Base-by-base conservation (phyloP, 2,329 filamentous ascomycete genomes). In the Botryotinia narcissicola region DNA sequence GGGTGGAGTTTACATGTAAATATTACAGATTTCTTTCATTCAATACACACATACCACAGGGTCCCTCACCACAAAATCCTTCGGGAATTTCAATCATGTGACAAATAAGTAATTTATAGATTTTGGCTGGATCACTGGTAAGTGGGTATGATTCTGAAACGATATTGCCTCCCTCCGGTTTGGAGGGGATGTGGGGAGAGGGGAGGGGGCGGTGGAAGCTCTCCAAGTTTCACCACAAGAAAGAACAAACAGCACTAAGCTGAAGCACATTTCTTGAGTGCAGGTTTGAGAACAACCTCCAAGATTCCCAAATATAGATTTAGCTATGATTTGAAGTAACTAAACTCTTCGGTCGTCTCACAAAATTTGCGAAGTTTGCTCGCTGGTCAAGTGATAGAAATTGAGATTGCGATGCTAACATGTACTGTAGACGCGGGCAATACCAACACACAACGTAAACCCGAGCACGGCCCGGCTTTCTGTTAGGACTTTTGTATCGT, bases 41-140 rank as follows among this genome's bases (percentile, higher is more conserved):
- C 25, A 68, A 68, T 72, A 72, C 29, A 46, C 40, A 72, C 29
- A 72, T 54, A 68, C 62, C 44, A 72, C 61, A 72, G 70, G 70
- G 61, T 67, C 40, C 70, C 70, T 72, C 70, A 72, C 62, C 70
- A 72, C 14, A 67, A 25, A 18, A 57, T 60, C 25, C 48, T 68
- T 8, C 16, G 22, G 8, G 48, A 22, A 44, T 54, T 37, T 12
- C 12, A 35, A 29, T n/a, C 32, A 46, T 59, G 70, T 72, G 70
- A 72, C 40, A 18, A 51, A 14, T 32, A 67, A 8, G 18, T 29
- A 51, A 20, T 37, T 37, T 22, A 51, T 12, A 48, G 44, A 51
- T 40, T 46, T 42, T 46, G 42, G n/a, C n/a, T 48, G 29, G n/a
- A 64, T n/a, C 62, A 25, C 20, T 64, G 62, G 29, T 35, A n/a